Conservation (phyloP, 805 yeast species). For the Yamadazyma takamatsuzukensis region DNA sequence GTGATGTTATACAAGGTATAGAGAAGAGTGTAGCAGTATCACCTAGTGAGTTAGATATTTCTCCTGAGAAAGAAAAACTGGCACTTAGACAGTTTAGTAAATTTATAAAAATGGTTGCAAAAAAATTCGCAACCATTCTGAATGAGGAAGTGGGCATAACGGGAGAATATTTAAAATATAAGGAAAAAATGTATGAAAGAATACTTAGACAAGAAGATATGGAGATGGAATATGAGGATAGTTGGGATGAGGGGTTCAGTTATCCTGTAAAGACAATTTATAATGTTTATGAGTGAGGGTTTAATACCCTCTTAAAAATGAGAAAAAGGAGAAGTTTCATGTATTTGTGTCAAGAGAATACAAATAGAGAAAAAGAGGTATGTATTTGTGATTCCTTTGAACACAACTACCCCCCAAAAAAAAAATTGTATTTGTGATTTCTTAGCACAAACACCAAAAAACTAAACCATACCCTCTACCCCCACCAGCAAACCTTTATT, state of each 20-base stretch:
- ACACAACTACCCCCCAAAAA: too few relatives aligned
- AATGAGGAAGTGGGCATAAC: slow-evolving; percentile 2
- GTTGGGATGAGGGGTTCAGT: slow-evolving; percentile 2
- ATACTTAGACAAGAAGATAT: slow-evolving; percentile 7
- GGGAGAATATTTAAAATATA: slow-evolving; percentile 8
- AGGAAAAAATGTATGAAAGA: slow-evolving; percentile 4
- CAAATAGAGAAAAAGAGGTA: too few relatives aligned
- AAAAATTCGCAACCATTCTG: background rate
- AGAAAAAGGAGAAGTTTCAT: too few relatives aligned
- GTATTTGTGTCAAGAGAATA: too few relatives aligned
- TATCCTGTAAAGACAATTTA: slow-evolving; percentile 9
- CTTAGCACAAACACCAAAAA: too few relatives aligned
- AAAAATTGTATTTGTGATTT: too few relatives aligned
- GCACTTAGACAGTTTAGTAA: slow-evolving; percentile 8
- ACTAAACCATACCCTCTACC: too few relatives aligned
- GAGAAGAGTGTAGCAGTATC: slow-evolving; percentile 10
- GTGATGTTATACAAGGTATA: slow-evolving; percentile 22
- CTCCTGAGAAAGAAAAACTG: slow-evolving; percentile 2
- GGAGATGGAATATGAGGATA: slow-evolving; percentile 1
- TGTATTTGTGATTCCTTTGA: too few relatives aligned
- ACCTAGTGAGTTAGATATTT: slow-evolving; percentile 5
- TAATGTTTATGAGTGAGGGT: slow-evolving; percentile 2
- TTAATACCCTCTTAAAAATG: too few relatives aligned
- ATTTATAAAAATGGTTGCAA: slow-evolving; percentile 7
- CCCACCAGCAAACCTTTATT: too few relatives aligned